Percentiles rank a stretch among this genome's conserved stretches.
These are phyloP conservation scores for Ophiostoma piceae DNA, from an alignment of 2,329 filamentous ascomycete genomes.

Conservation along the genomic window DNA sequence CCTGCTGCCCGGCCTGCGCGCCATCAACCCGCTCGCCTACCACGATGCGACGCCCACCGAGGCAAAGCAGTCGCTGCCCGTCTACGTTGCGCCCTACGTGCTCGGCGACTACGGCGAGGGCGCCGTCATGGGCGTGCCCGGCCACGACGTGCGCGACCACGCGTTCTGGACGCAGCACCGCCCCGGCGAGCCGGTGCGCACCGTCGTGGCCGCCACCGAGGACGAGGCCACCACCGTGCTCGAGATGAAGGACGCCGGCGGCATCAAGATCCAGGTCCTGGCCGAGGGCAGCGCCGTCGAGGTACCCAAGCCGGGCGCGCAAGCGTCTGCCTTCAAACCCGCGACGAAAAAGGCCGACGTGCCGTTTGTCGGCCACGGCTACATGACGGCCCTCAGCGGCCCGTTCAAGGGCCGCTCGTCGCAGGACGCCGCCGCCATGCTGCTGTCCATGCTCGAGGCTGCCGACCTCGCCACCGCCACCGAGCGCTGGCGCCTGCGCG, in stretches of 20 bases:
- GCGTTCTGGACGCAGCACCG: slow-evolving; percentile 73
- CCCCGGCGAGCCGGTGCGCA: slow-evolving; percentile 52
- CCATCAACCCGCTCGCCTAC: slow-evolving; percentile 61
- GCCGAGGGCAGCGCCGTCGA: not conserved
- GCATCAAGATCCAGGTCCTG: slow-evolving; percentile 9
- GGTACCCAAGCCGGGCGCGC: not conserved
- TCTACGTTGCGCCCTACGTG: slow-evolving; percentile 82
- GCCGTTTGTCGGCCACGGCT: slow-evolving; percentile 61
- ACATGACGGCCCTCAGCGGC: slow-evolving; percentile 62
- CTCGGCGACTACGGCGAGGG: slow-evolving; percentile 80
- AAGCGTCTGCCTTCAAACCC: not conserved
- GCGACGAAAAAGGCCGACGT: slow-evolving; percentile 30
- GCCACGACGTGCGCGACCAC: slow-evolving; percentile 72
- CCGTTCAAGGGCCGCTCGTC: slow-evolving; percentile 61
- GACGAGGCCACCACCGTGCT: slow-evolving; percentile 42
- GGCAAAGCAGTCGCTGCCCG: slow-evolving; percentile 56
- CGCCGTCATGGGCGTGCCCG: slow-evolving; percentile 87
- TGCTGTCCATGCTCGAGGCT: slow-evolving; percentile 53
- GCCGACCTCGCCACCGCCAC: slow-evolving; percentile 55
- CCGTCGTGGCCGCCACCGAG: slow-evolving; percentile 54
- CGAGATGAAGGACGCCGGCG: slow-evolving; percentile 29
- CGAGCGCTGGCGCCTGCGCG: slow-evolving; percentile 73
- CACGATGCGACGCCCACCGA: slow-evolving; percentile 47
- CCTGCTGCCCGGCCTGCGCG: slow-evolving; percentile 55
- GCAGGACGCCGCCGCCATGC: slow-evolving; percentile 53